Evolutionary conservation across 2,329 filamentous ascomycete species (phyloP), one percentile per base, ranked within the genome.

Genomic region (Cyanodermella asteris): DNA sequence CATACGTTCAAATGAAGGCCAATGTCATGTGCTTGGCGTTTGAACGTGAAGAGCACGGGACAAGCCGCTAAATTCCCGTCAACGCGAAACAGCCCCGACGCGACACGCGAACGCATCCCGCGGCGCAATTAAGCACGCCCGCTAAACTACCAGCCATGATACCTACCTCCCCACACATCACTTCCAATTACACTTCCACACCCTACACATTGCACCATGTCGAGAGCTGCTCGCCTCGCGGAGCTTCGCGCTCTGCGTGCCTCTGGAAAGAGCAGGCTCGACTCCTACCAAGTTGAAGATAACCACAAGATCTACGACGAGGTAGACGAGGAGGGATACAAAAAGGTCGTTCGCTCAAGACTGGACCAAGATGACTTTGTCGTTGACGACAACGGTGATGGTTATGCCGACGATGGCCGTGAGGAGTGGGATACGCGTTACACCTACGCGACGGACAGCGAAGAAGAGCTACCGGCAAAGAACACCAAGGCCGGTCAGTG

Each of bases 281-380:
- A 81, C 39, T 69, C 64, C 31, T 97, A 94, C 54, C 59, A 91
- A 49, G 67, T 93, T 32, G 66, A 80, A 39, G 72, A 94, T 33
- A 74, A 77, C 39, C 66, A 72, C 35, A 69, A 77, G 37, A 58
- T 97, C 22, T 97, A 94, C 53, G 87, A 94, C 34, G 82, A 91
- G 41, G 81, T 97, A 23, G 82, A 94, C 43, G 87, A 97, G 41
- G 84, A 87, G 41, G 76, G 77, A 25, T 97, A 97, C 59, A 93
- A 93, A 56, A 90, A 90, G 47, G 73, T 94, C 36, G 81, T 97
- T 9, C 68, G 87, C 20, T 69, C 73, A 28, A 72, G 87, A 23
- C 59, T 97, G 25, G 77, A 94, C 43, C 63, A 91, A 41, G 87
- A 97, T 40, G 87, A 97, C 52, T 97, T 97, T 42, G 84, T 97